phyloP scores from a whole-genome alignment of 2,329 filamentous ascomycete species.

The Apiospora pterosperma region DNA sequence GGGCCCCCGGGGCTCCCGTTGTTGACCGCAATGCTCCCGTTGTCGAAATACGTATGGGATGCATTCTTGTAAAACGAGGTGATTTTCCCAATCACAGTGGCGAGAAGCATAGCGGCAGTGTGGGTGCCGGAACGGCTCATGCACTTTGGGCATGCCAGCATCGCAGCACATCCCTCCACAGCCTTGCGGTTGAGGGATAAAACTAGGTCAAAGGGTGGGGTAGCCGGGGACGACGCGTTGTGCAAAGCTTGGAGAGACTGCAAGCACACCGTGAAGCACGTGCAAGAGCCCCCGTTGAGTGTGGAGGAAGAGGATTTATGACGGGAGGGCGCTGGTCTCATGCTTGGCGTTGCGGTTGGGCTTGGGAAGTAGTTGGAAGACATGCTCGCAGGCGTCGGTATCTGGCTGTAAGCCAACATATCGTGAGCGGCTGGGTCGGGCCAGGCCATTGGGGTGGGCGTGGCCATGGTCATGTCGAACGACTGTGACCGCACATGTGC shows the following conservation, averaged over 20 bases:
- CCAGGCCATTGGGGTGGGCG: constrained; percentile 25
- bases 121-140: constrained; percentile 40
- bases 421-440: constrained; percentile 26
- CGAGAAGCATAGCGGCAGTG: constrained; percentile 46
- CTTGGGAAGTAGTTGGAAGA: constrained; percentile 36
- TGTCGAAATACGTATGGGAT: constrained; percentile 35
- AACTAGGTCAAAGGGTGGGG: constrained; percentile 41
- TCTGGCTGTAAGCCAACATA: constrained; percentile 29
- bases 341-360: constrained; percentile 34
- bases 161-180: constrained; percentile 43
- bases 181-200: constrained; percentile 44
- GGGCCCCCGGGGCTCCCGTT: constrained; percentile 15
- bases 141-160: constrained; percentile 44
- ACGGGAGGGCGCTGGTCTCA: constrained; percentile 24
- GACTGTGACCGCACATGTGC: constrained; percentile 32
- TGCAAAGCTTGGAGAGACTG: constrained; percentile 45
- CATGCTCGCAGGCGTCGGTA: constrained; percentile 33
- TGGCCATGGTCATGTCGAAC: constrained; percentile 33
- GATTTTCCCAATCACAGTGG: constrained; percentile 45
- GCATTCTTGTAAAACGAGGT: constrained; percentile 43
- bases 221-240: constrained; percentile 35
- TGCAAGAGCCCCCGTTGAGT: constrained; percentile 31
- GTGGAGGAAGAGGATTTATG: constrained; percentile 25
- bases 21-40: constrained; percentile 14
- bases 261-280: constrained; percentile 44